Evolutionary conservation across 257 asterid genomes (phyloP).

Genomic region (Gentiana macrophylla): DNA sequence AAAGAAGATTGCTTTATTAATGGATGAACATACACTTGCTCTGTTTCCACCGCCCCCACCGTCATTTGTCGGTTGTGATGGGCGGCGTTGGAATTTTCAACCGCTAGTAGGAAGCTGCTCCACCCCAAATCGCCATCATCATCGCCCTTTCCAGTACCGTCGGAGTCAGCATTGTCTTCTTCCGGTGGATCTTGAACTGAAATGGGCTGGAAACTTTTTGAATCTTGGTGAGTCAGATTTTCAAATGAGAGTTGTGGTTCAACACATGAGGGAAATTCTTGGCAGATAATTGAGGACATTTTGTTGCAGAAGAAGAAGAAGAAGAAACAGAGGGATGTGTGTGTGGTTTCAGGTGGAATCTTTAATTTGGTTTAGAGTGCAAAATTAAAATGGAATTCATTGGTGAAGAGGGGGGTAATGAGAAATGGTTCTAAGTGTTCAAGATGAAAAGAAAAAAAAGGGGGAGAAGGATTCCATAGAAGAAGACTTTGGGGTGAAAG

Average conservation of each 20-base stretch:
- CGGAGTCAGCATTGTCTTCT: slow-evolving; percentile 10
- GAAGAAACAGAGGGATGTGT: slow-evolving; percentile 18
- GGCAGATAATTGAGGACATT: slow-evolving; percentile 32
- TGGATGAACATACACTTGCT: slow-evolving; percentile 41
- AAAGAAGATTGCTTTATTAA: slow-evolving; percentile 25
- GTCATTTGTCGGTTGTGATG: neutral
- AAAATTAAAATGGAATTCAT: too few relatives aligned
- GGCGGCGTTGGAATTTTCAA: slow-evolving; percentile 10
- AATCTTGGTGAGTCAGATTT: slow-evolving; percentile 30
- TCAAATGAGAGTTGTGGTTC: slow-evolving; percentile 24
- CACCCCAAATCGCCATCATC: neutral
- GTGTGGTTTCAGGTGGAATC: too few relatives aligned
- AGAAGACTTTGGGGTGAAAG: slow-evolving; percentile 32
- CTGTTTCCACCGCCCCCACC: slow-evolving; percentile 2
- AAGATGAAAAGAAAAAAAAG: neutral
- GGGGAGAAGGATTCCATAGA: slow-evolving; percentile 19
- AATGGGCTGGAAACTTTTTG: slow-evolving; percentile 12
- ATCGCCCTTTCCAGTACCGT: slow-evolving; percentile 4
- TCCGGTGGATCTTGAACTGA: slow-evolving; percentile 10
- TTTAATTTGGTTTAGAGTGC: too few relatives aligned
- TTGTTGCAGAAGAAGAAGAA: slow-evolving; percentile 8
- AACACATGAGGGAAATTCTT: slow-evolving; percentile 30
- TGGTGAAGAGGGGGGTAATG: too few relatives aligned
- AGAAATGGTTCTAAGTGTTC: too few relatives aligned
- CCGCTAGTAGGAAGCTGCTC: slow-evolving; percentile 29